Evolutionary conservation across 805 yeast genomes (phyloP).

Genomic region (Kodamaea jinghongensis): DNA sequence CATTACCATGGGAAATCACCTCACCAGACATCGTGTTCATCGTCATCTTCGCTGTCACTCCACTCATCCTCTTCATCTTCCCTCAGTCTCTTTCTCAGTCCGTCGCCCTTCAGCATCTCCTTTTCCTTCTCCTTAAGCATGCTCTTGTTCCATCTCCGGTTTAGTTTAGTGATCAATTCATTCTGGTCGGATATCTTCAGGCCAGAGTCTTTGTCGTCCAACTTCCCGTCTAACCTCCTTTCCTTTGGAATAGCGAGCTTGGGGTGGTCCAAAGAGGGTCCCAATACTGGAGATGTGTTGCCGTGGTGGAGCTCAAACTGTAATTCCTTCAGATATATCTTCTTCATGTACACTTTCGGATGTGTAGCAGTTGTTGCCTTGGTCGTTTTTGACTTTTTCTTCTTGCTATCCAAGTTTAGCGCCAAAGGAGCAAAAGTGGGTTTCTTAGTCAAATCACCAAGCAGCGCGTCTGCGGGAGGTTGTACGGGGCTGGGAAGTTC

Average conservation of each 20-base stretch:
- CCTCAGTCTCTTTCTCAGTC: too few species aligned
- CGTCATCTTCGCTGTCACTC: too few species aligned
- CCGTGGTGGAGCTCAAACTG: slow-evolving; percentile 32
- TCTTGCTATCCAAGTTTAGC: slow-evolving; percentile 3
- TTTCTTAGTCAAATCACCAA: background rate
- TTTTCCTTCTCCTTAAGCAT: slow-evolving; percentile 8
- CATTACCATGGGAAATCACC: too few species aligned
- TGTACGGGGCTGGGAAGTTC: too few species aligned
- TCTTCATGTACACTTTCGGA: slow-evolving; percentile 28
- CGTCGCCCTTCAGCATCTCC: too few species aligned
- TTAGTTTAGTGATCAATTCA: slow-evolving; percentile 32
- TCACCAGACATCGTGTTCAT: too few species aligned
- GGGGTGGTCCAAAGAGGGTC: slow-evolving; percentile 13
- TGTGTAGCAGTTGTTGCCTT: slow-evolving; percentile 17
- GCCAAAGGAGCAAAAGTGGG: slow-evolving; percentile 8
- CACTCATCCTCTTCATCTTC: too few species aligned
- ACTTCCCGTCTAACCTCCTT: background rate
- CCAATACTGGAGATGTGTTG: slow-evolving; percentile 11
- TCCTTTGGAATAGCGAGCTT: slow-evolving; percentile 8
- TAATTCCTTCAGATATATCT: slow-evolving; percentile 36
- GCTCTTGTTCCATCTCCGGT: slow-evolving; percentile 41
- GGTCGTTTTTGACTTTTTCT: slow-evolving; percentile 13
- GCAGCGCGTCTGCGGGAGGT: too few species aligned
- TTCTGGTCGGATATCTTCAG: slow-evolving; percentile 23
- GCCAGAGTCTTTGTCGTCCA: background rate